A percentile compares a stretch with the other conserved stretches of the same genome.
These are phyloP conservation scores for Telfairia occidentalis DNA, from an alignment of 331 rosid species.

Conservation along the genomic window DNA sequence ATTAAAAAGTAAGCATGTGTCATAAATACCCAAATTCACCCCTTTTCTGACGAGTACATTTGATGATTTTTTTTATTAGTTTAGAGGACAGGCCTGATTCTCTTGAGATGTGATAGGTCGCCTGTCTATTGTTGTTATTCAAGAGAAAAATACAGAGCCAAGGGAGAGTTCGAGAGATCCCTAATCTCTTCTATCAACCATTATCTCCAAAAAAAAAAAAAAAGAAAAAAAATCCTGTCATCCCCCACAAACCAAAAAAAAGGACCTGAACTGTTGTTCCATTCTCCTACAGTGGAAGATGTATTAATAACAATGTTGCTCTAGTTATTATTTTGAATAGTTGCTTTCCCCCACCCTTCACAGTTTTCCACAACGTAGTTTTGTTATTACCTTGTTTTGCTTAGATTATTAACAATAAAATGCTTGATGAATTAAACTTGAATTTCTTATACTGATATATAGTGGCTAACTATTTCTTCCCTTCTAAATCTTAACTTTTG, in stretches of 20 bases:
- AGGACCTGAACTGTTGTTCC: neutral
- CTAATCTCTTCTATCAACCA: too few relatives aligned
- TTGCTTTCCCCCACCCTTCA: neutral
- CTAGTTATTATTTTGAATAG: neutral
- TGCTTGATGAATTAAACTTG: neutral
- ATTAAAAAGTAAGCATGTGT: neutral
- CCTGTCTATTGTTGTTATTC: too few relatives aligned
- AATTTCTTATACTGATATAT: neutral
- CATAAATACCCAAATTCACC: neutral
- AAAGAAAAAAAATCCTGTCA: too few relatives aligned
- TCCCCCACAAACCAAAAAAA: too few relatives aligned
- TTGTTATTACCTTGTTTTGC: neutral
- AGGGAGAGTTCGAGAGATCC: too few relatives aligned
- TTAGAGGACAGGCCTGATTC: neutral
- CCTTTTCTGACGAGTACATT: neutral
- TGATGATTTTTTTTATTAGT: neutral
- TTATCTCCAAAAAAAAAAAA: too few relatives aligned
- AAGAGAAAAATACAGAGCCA: too few relatives aligned
- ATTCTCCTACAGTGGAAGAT: neutral
- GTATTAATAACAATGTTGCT: neutral
- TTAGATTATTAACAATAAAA: neutral
- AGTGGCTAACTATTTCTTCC: neutral
- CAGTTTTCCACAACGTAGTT: neutral
- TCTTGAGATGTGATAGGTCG: too few relatives aligned
- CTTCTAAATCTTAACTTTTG: neutral